Evolutionary conservation across 2,329 filamentous ascomycete species (phyloP).

Genomic region (Phoma sp.): DNA sequence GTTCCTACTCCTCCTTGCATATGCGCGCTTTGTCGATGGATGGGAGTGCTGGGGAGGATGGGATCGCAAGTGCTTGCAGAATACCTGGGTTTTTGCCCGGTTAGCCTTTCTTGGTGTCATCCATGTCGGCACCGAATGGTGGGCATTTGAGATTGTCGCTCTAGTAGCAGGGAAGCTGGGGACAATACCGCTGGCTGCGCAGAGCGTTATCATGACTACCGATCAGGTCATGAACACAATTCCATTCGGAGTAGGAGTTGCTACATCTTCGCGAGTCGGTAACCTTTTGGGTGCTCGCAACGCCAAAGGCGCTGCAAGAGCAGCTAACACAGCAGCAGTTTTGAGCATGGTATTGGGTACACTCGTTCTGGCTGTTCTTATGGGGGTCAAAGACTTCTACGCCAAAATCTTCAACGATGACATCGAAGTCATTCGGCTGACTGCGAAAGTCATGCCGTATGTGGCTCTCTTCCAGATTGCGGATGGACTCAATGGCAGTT

Average conservation of each 20-base stretch:
- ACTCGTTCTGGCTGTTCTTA: constrained; percentile 70
- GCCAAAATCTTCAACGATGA: constrained; percentile 85
- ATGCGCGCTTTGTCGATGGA: constrained; percentile 73
- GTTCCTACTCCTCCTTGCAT: constrained; percentile 76
- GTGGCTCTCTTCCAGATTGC: constrained; percentile 91
- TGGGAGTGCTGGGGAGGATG: constrained; percentile 82
- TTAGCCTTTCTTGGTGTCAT: constrained; percentile 78
- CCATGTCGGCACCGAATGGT: constrained; percentile 91
- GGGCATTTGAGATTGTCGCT: constrained; percentile 91
- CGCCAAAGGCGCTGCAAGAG: constrained; percentile 68
- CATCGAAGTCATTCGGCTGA: constrained; percentile 71
- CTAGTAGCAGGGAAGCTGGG: constrained; percentile 81
- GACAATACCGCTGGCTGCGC: constrained; percentile 78
- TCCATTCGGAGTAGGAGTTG: constrained; percentile 85
- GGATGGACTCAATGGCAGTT: constrained; percentile 84
- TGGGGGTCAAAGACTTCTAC: constrained; percentile 75
- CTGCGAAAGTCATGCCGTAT: constrained; percentile 79
- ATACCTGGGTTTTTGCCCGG: constrained; percentile 73
- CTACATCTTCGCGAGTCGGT: constrained; percentile 77
- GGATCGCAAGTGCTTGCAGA: constrained; percentile 67
- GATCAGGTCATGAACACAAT: constrained; percentile 87
- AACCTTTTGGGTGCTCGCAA: constrained; percentile 77
- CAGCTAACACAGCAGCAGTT: constrained; percentile 77
- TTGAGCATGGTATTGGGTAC: constrained; percentile 73
- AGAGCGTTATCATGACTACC: constrained; percentile 88